These are phyloP conservation scores for Pyrus communis DNA, from an alignment of 306 rosid genomes.

Conservation along the genomic window DNA sequence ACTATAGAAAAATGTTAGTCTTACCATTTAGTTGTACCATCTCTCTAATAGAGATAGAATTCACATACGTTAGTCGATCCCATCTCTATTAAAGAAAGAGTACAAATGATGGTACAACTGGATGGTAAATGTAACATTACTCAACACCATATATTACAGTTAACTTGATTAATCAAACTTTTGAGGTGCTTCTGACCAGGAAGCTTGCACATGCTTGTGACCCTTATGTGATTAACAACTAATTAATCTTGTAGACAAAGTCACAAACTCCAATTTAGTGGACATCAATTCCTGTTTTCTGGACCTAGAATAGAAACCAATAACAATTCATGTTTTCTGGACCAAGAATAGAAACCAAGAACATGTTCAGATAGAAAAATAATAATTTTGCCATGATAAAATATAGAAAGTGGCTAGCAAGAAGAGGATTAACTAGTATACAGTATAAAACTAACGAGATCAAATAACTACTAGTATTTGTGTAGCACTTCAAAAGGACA, in stretches of 20 bases:
- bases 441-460: neutral
- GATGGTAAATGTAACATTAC: too few relatives aligned
- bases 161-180: neutral
- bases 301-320: neutral
- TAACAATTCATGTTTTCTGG: neutral
- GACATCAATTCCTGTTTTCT: constrained; percentile 1
- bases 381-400: neutral
- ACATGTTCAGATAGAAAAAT: neutral
- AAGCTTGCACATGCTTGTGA: constrained; percentile 12
- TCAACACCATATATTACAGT: neutral
- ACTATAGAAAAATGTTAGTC: too few relatives aligned
- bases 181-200: constrained; percentile 7
- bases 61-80: rapidly evolving
- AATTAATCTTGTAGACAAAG: constrained; percentile 8
- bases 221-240: constrained; percentile 14
- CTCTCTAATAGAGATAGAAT: too few relatives aligned
- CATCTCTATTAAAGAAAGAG: too few relatives aligned
- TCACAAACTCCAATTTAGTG: neutral
- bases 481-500: too few relatives aligned
- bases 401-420: neutral
- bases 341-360: neutral
- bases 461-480: neutral
- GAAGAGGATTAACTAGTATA: neutral
- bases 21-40: too few relatives aligned
- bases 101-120: too few relatives aligned